A percentile compares a stretch with the other conserved stretches of the same genome.
Conservation (phyloP, 176 grass and related monocot species). For the Eleusine coracana region DNA sequence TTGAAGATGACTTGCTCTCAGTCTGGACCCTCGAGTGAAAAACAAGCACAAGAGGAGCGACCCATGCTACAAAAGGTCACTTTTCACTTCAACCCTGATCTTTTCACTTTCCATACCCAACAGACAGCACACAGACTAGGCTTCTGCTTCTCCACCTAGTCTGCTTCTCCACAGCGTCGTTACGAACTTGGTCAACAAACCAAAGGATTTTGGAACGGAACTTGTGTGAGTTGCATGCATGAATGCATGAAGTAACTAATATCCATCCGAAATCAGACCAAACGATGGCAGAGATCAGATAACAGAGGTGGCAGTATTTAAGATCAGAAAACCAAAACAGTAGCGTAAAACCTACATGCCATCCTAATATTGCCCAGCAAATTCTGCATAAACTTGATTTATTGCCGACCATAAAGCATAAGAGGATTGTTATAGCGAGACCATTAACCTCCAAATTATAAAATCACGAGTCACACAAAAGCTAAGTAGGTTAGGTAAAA, state of each 20-base stretch:
- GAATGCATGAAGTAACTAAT: slow-evolving; percentile 38
- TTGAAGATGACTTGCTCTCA: too few species aligned
- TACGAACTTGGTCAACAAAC: slow-evolving; percentile 28
- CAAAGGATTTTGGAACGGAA: not conserved
- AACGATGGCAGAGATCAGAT: not conserved
- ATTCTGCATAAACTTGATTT: not conserved
- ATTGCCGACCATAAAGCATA: not conserved
- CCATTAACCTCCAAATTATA: slow-evolving; percentile 12
- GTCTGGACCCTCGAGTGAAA: too few species aligned
- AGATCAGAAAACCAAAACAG: not conserved
- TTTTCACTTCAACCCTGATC: too few species aligned
- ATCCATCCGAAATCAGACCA: not conserved
- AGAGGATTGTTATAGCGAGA: not conserved
- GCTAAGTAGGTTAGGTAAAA: slow-evolving; percentile 16
- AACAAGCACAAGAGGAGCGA: too few species aligned
- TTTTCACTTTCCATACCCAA: not conserved
- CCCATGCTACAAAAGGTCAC: too few species aligned
- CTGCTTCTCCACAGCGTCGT: not conserved
- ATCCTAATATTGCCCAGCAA: not conserved
- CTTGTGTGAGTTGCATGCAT: not conserved
- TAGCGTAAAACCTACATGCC: not conserved
- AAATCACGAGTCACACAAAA: not conserved
- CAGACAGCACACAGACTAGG: not conserved
- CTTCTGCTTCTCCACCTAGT: not conserved
- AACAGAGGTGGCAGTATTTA: not conserved